A percentile compares a stretch with the other conserved stretches of the same genome.
These are phyloP conservation scores for Yamadazyma siamensis DNA, from an alignment of 1,139 yeast genomes.

Conservation along the genomic window DNA sequence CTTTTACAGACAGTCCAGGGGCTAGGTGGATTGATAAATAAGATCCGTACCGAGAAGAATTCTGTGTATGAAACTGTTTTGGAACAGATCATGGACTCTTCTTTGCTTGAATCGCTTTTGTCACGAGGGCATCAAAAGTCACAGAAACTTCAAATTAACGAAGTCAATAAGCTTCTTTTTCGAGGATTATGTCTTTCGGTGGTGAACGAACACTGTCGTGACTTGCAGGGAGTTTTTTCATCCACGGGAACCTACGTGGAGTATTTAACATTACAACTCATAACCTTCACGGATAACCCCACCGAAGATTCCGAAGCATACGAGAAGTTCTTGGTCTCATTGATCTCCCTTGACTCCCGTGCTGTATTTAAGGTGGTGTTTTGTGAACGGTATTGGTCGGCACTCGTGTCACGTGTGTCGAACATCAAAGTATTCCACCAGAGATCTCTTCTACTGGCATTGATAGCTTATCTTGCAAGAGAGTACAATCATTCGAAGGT, in stretches of 20 bases:
- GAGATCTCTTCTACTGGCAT: slow-evolving; percentile 1
- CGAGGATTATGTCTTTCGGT: slow-evolving; percentile 26
- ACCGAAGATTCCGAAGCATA: slow-evolving; percentile 7
- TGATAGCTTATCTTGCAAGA: slow-evolving; percentile 3
- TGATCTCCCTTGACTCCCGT: slow-evolving; percentile 4
- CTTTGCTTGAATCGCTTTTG: no score
- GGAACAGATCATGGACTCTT: no score
- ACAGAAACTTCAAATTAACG: slow-evolving; percentile 20
- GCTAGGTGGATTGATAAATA: slow-evolving; percentile 4
- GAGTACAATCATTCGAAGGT: no score
- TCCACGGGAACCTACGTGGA: slow-evolving; percentile 20
- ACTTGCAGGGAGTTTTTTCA: slow-evolving; percentile 11
- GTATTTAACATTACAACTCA: slow-evolving; percentile 19
- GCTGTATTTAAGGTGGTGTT: slow-evolving; percentile 23
- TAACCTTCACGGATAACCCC: no score
- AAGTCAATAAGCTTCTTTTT: slow-evolving; percentile 36
- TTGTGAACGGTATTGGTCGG: slow-evolving; percentile 14
- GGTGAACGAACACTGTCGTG: slow-evolving; percentile 20
- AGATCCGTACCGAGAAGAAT: no score
- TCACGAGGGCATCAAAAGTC: no score
- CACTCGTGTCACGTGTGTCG: background rate
- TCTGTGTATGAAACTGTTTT: no score
- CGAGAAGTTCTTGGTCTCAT: slow-evolving; percentile 23
- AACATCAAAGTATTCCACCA: slow-evolving; percentile 1
- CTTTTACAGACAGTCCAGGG: slow-evolving; percentile 1